phyloP scores from a whole-genome alignment of 805 yeast genomes.

The Kurtzmaniella fragi region DNA sequence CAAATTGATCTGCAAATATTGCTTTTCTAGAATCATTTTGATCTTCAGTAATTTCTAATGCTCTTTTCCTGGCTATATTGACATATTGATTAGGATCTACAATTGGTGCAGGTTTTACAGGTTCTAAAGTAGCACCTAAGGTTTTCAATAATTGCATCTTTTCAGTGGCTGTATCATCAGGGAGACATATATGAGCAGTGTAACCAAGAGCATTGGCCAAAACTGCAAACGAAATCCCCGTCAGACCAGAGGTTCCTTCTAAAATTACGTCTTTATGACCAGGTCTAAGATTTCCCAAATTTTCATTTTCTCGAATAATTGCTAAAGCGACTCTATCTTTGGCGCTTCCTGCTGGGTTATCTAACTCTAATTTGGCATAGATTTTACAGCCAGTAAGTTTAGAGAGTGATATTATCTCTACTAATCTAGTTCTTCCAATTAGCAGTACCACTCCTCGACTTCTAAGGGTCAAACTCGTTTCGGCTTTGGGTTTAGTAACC shows the following conservation, averaged over 20 bases:
- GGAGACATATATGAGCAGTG: conserved; percentile 86
- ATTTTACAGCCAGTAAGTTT: conserved; percentile 72
- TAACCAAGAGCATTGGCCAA: conserved; percentile 88
- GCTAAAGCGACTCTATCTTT: conserved; percentile 92
- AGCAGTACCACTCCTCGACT: conserved; percentile 65
- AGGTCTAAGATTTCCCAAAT: conserved; percentile 51
- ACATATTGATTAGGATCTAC: conserved; percentile 93
- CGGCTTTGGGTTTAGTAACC: background rate
- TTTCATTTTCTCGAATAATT: conserved; percentile 67
- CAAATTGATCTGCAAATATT: conserved; percentile 92
- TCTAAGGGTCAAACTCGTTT: conserved; percentile 21
- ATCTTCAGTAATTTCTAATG: conserved; percentile 45
- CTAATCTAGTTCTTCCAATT: conserved; percentile 88
- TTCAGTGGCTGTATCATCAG: conserved; percentile 88
- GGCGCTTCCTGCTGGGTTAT: conserved; percentile 94
- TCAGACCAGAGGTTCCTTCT: conserved; percentile 96
- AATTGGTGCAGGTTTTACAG: conserved; percentile 90
- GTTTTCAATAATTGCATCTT: conserved; percentile 66
- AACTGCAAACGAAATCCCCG: conserved; percentile 91
- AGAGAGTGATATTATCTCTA: conserved; percentile 67
- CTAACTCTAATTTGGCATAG: conserved; percentile 79
- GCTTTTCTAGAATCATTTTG: conserved; percentile 44
- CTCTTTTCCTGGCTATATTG: conserved; percentile 72
- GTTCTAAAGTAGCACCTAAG: conserved; percentile 78
- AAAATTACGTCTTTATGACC: conserved; percentile 66